phyloP scores from a whole-genome alignment of 306 rosid genomes.

The Calophaca sinica region DNA sequence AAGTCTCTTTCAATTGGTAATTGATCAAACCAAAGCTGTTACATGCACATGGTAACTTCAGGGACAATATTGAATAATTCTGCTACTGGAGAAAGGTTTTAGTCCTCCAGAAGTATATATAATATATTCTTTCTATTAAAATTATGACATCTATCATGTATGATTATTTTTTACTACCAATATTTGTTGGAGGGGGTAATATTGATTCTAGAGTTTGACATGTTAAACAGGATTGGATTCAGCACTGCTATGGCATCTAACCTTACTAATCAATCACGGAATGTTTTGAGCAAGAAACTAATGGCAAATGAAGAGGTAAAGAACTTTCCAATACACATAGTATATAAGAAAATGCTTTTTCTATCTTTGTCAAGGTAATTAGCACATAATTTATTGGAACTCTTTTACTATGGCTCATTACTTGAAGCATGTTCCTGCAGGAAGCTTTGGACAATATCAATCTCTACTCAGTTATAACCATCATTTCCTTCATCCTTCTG shows the following conservation, averaged over 20 bases:
- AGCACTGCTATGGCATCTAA: slow-evolving; percentile 80
- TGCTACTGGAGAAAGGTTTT: not conserved
- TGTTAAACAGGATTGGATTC: slow-evolving; percentile 75
- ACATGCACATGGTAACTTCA: slow-evolving; percentile 33
- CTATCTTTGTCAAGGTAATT: not conserved
- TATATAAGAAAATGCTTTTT: not conserved
- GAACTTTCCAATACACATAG: not conserved
- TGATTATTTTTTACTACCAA: not conserved
- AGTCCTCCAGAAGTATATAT: not conserved
- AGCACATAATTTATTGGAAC: slow-evolving; percentile 4
- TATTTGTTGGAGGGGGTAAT: slow-evolving; percentile 13
- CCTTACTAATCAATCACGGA: slow-evolving; percentile 78
- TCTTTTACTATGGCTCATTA: slow-evolving; percentile 33
- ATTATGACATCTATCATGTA: not conserved
- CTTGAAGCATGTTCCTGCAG: slow-evolving; percentile 52
- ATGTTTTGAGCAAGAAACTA: slow-evolving; percentile 77
- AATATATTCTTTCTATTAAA: not conserved
- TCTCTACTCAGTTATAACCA: slow-evolving; percentile 71
- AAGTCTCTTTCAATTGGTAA: slow-evolving; percentile 94
- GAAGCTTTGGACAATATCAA: slow-evolving; percentile 78
- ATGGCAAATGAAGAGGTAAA: slow-evolving; percentile 74
- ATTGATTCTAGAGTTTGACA: slow-evolving; percentile 28
- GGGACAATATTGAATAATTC: slow-evolving; percentile 14
- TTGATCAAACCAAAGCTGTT: slow-evolving; percentile 27
- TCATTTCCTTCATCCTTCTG: slow-evolving; percentile 72